A percentile compares a stretch with the other conserved stretches of the same genome.
phyloP scores from a whole-genome alignment of 371 early-diverging fungal species.

The Homolaphlyctis polyrhiza region DNA sequence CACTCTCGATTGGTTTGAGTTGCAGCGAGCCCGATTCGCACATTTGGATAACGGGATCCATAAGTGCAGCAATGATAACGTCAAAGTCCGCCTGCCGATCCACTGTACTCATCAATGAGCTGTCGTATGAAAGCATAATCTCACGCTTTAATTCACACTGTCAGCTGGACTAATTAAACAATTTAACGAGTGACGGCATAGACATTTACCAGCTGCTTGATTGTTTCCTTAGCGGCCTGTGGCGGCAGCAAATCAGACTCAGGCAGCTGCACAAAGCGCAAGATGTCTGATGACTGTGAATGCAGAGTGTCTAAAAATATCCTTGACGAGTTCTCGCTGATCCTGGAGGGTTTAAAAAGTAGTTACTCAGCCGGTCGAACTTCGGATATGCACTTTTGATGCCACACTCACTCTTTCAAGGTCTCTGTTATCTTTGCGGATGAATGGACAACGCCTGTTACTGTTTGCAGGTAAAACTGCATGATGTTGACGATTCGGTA shows the following conservation, averaged over 20 bases:
- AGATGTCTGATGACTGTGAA: constrained; percentile 57
- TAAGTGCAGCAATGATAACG: constrained; percentile 58
- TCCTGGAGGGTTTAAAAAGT: too few relatives aligned
- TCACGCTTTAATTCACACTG: constrained; percentile 34
- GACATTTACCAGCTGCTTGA: constrained; percentile 16
- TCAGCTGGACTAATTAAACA: not conserved
- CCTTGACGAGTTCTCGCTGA: constrained; percentile 60
- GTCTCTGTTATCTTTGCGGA: constrained; percentile 50
- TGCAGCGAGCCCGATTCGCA: constrained; percentile 58
- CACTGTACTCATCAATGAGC: constrained; percentile 52
- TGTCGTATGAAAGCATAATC: constrained; percentile 73
- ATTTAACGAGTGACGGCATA: not conserved
- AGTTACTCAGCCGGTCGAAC: too few relatives aligned
- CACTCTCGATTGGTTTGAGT: constrained; percentile 53
- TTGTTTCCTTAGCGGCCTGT: constrained; percentile 7
- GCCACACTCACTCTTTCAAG: constrained; percentile 53
- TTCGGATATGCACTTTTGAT: too few relatives aligned
- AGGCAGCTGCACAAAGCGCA: not conserved
- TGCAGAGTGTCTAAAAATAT: constrained; percentile 65
- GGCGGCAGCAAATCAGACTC: not conserved
- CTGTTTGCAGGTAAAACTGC: constrained; percentile 70
- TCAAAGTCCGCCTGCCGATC: constrained; percentile 49
- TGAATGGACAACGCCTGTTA: constrained; percentile 55
- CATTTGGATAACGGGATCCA: constrained; percentile 69
- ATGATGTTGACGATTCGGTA: constrained; percentile 69